Percentiles rank a stretch among this genome's conserved stretches.
These are phyloP conservation scores for Tylopilus rubrobrunneus DNA, from an alignment of 768 basidiomycete genomes.

Conservation along the genomic window DNA sequence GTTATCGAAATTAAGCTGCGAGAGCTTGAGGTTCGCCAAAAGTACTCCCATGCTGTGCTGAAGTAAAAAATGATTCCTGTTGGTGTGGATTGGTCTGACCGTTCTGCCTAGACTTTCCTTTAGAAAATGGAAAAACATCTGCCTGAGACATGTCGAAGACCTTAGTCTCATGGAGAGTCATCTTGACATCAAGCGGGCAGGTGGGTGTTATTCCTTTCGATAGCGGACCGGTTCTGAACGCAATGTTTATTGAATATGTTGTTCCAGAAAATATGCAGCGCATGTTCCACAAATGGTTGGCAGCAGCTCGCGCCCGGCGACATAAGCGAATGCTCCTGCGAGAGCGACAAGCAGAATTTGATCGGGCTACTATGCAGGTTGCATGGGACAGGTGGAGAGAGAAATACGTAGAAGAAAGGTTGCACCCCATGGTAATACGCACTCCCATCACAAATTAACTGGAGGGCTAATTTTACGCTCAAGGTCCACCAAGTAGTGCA, in stretches of 20 bases:
- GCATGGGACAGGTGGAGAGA: slow-evolving; percentile 84
- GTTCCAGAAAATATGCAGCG: slow-evolving; percentile 59
- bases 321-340: slow-evolving; percentile 57
- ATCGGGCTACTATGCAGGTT: slow-evolving; percentile 43
- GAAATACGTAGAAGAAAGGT: slow-evolving; percentile 57
- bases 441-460: not conserved
- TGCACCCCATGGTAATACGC: slow-evolving; percentile 55
- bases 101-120: slow-evolving; percentile 48
- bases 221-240: not conserved
- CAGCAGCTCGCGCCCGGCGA: slow-evolving; percentile 54
- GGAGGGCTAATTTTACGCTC: slow-evolving; percentile 7
- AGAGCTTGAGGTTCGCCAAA: slow-evolving; percentile 61
- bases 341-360: slow-evolving; percentile 60
- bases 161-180: slow-evolving; percentile 82
- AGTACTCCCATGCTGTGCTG: slow-evolving; percentile 35
- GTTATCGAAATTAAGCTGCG: slow-evolving; percentile 72
- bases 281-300: slow-evolving; percentile 68
- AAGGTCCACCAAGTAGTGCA: slow-evolving; percentile 46
- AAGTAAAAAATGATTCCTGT: slow-evolving; percentile 28
- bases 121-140: slow-evolving; percentile 63
- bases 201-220: slow-evolving; percentile 32
- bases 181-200: slow-evolving; percentile 75
- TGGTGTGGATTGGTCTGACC: slow-evolving; percentile 15
- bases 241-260: not conserved
- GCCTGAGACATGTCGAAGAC: slow-evolving; percentile 63